A percentile compares a stretch with the other conserved stretches of the same genome.
These are phyloP conservation scores for Rasamsonia emersonii DNA, from an alignment of 2,329 filamentous ascomycete genomes.

Conservation along the genomic window DNA sequence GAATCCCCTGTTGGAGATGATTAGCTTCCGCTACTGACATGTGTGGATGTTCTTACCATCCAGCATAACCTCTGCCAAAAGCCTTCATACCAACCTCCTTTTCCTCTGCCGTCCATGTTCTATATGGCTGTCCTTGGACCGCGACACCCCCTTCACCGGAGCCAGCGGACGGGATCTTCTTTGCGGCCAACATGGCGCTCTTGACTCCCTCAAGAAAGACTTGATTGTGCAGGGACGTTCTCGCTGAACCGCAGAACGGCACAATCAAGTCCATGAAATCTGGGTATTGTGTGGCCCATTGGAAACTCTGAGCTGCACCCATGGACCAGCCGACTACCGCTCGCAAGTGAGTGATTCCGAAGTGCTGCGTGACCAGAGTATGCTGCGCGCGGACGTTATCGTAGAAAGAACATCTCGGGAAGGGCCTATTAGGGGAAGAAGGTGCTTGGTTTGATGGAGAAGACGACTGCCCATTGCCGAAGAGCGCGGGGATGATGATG, in stretches of 20 bases:
- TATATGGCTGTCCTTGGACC: constrained; percentile 29
- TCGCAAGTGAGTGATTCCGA: constrained; percentile 51
- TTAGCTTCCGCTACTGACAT: not conserved
- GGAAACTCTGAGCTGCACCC: constrained; percentile 59
- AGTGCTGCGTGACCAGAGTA: constrained; percentile 54
- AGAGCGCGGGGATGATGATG: constrained; percentile 60
- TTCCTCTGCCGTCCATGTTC: constrained; percentile 47
- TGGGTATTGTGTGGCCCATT: constrained; percentile 55
- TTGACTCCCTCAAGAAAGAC: constrained; percentile 61
- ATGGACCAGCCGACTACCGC: constrained; percentile 64
- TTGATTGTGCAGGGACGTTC: constrained; percentile 58
- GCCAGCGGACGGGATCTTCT: constrained; percentile 46
- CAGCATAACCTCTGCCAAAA: constrained; percentile 66
- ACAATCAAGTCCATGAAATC: constrained; percentile 58
- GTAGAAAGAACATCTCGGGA: constrained; percentile 56
- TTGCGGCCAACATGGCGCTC: constrained; percentile 49
- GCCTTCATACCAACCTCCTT: constrained; percentile 56
- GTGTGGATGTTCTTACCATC: constrained; percentile 40
- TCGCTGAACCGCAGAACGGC: constrained; percentile 59
- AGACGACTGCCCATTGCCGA: constrained; percentile 60
- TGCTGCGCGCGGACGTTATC: constrained; percentile 63
- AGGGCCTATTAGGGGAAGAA: constrained; percentile 38
- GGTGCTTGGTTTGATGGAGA: constrained; percentile 55
- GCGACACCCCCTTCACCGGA: constrained; percentile 38
- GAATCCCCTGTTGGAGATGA: constrained; percentile 50